Evolutionary conservation across 495 filamentous ascomycete species (phyloP), one percentile per base, ranked within the genome.

Genomic region (Xylaria castorea): DNA sequence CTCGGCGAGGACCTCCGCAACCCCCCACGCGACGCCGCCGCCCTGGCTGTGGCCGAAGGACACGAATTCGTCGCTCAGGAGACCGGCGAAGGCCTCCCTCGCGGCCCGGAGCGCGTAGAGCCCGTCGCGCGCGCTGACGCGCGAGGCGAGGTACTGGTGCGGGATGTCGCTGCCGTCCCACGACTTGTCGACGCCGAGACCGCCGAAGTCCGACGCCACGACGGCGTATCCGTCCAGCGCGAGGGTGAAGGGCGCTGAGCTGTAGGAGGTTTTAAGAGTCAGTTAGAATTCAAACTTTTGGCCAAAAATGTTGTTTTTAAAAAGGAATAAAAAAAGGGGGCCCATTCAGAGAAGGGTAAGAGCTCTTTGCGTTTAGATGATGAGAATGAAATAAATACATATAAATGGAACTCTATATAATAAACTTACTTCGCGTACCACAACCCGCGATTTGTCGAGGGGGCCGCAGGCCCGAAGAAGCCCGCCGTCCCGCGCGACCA

Each of bases 401-500:
- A n/a, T n/a, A n/a, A n/a, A n/a, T n/a, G 9, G 38, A 40, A 42
- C 11, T 40, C 38, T 0, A 11, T 16, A 20, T 16, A 27, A 27
- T 8, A 16, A 2, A 27, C 51, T 55, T 30, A 55, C 51, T 81
- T 80, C 30, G 82, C 77, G 51, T 88, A 86, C 79, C 79, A 82
- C 1, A 90, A 83, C 22, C 76, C 79, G 16, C 85, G 83, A 65
- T 84, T 75, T 34, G 83, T 77, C 22, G 83, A 85, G 12, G 87
- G 87, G 2, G 81, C 83, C n/a, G 79, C 76, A 3, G 85, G 73
- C 22, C 76, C 77, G 40, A 76, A 83, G 63, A 83, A 75, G 3
- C 88, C 87, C 12, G 81, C 83, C 18, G 88, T 89, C 1, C 87
- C 87, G 73, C 89, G 88, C 3, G 85, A 79, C 84, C 87, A 89